Evolutionary conservation across 179 eudicot genomes (phyloP).

Genomic region (Spinacia oleracea): DNA sequence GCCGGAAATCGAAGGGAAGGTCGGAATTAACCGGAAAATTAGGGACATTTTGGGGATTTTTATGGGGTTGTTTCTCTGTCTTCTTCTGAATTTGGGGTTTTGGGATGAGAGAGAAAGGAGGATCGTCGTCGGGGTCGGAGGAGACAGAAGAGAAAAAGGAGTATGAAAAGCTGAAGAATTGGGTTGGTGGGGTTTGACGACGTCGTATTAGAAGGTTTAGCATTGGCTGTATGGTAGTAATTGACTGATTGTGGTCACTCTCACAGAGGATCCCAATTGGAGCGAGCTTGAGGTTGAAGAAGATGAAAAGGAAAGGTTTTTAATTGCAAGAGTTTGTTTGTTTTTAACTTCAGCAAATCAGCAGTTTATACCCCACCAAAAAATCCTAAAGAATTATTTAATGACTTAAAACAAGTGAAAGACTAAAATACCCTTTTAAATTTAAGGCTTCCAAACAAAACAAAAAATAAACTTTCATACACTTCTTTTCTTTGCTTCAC

Average conservation of each 20-base stretch:
- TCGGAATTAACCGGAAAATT: constrained; percentile 42
- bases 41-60: constrained; percentile 29
- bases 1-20: constrained; percentile 80
- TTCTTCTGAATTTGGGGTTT: constrained; percentile 28
- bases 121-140: constrained; percentile 64
- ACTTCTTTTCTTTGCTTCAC: too few relatives aligned
- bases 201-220: constrained; percentile 45
- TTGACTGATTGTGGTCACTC: neutral
- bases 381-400: too few relatives aligned
- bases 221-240: constrained; percentile 28
- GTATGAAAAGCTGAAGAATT: constrained; percentile 7
- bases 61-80: constrained; percentile 13
- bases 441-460: too few relatives aligned
- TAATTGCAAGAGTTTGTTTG: neutral
- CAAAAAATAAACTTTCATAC: too few relatives aligned
- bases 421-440: too few relatives aligned
- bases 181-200: constrained; percentile 27
- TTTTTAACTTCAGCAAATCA: neutral
- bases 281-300: neutral
- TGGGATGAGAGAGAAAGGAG: constrained; percentile 65
- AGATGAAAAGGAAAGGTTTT: neutral
- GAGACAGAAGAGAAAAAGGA: constrained; percentile 28
- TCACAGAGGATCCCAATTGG: neutral
- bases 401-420: too few relatives aligned
- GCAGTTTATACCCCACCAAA: too few relatives aligned